Percentiles rank a stretch among this genome's conserved stretches.
phyloP scores from a whole-genome alignment of 352 stramenopile species.

The Chrysophaeum taylorii region DNA sequence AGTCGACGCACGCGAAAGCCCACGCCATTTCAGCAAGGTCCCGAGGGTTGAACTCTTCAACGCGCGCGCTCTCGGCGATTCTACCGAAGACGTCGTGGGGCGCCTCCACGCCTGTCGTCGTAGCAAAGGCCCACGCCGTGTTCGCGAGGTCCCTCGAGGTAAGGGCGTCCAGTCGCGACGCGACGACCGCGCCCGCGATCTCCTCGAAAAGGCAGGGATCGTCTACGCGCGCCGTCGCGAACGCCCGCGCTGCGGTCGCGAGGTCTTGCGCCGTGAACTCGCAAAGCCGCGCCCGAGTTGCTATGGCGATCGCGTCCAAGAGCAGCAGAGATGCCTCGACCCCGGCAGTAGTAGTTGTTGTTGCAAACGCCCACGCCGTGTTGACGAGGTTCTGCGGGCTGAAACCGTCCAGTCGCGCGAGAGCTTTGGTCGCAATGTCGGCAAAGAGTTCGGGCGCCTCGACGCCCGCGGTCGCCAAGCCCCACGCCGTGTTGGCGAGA shows the following conservation, averaged over 20 bases:
- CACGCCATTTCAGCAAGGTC: constrained; percentile 55
- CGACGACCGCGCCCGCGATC: constrained; percentile 4
- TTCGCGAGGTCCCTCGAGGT: constrained; percentile 16
- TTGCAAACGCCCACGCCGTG: constrained; percentile 19
- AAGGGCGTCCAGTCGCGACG: background rate
- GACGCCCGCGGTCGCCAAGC: too few relatives aligned
- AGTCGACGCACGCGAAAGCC: constrained; percentile 21
- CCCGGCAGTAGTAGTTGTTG: background rate
- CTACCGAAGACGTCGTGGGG: too few relatives aligned
- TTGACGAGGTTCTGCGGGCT: constrained; percentile 17
- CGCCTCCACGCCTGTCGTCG: too few relatives aligned
- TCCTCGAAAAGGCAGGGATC: constrained; percentile 1
- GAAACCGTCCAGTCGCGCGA: background rate
- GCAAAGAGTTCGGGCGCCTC: background rate
- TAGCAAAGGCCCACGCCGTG: constrained; percentile 18
- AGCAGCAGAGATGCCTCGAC: background rate
- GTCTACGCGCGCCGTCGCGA: constrained; percentile 12
- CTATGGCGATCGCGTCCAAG: background rate
- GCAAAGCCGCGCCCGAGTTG: too few relatives aligned
- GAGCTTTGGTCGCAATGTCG: background rate
- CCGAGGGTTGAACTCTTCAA: constrained; percentile 40
- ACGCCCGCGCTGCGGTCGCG: constrained; percentile 14
- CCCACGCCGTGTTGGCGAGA: too few relatives aligned
- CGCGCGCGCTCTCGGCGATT: too few relatives aligned
- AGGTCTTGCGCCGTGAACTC: constrained; percentile 17